A percentile compares a stretch with the other conserved stretches of the same genome.
Conservation (phyloP, 1,284 basidiomycete genomes). For the Clitocybe nebularis region DNA sequence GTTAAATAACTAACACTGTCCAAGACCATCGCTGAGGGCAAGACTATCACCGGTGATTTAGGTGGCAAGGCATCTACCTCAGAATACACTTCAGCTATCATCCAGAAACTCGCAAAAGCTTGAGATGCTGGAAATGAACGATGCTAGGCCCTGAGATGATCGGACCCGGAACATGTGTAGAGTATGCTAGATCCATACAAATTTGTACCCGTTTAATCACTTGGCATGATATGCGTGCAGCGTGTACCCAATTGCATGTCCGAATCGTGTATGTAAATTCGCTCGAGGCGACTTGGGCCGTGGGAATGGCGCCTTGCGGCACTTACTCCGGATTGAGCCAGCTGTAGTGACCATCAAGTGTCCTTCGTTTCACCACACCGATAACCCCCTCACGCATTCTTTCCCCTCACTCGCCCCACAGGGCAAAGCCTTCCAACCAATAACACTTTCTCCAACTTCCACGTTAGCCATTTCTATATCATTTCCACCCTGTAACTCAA, state of each 20-base stretch:
- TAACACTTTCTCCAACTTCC: conserved; percentile 46
- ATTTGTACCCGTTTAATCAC: conserved; percentile 3
- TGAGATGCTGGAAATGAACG: too few relatives aligned
- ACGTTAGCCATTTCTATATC: conserved; percentile 33
- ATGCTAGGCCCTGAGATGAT: not conserved
- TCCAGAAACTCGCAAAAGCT: conserved; percentile 59
- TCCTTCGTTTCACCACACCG: conserved; percentile 40
- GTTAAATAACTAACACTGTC: conserved; percentile 11
- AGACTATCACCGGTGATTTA: conserved; percentile 88
- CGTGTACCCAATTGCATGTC: too few relatives aligned
- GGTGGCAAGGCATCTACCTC: conserved; percentile 87
- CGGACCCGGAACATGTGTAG: not conserved
- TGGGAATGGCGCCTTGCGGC: conserved; percentile 20
- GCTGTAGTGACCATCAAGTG: conserved; percentile 33
- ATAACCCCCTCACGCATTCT: conserved; percentile 43
- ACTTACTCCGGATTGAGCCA: conserved; percentile 23
- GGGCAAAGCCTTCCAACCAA: conserved; percentile 71
- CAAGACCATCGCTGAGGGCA: conserved; percentile 94
- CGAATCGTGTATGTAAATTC: too few relatives aligned
- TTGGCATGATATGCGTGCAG: conserved; percentile 8
- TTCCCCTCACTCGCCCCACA: conserved; percentile 79
- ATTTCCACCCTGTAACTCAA: conserved; percentile 16
- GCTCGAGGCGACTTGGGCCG: conserved; percentile 11
- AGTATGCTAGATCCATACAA: not conserved
- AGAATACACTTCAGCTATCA: conserved; percentile 88